A percentile compares a stretch with the other conserved stretches of the same genome.
These are phyloP conservation scores for Solidago caesia DNA, from an alignment of 129 eudicot species.

Conservation along the genomic window DNA sequence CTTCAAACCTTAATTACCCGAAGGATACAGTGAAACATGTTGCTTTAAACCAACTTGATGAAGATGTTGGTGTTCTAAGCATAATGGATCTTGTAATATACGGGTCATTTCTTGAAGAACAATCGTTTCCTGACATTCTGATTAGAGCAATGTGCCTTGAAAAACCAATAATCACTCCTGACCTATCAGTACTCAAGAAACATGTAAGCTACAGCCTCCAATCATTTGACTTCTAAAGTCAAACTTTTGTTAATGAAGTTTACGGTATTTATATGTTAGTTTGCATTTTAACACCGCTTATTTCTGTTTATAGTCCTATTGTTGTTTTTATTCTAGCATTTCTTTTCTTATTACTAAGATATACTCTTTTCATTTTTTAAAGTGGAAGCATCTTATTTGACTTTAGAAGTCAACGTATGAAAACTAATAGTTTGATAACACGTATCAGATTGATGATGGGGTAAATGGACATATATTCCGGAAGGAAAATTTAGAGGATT, in stretches of 20 bases:
- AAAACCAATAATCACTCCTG: constrained; percentile 84
- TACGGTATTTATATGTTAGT: neutral
- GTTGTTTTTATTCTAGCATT: neutral
- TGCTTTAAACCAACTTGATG: constrained; percentile 29
- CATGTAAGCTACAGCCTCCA: constrained; percentile 51
- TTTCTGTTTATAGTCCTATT: neutral
- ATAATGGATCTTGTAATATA: constrained; percentile 68
- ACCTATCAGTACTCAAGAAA: constrained; percentile 59
- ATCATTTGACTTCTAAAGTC: constrained; percentile 19
- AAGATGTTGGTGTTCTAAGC: constrained; percentile 41
- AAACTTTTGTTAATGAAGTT: neutral
- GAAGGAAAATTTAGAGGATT: constrained; percentile 57
- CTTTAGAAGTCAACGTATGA: constrained; percentile 12
- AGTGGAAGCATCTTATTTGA: constrained; percentile 6
- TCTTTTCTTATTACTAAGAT: neutral
- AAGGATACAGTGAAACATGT: constrained; percentile 57
- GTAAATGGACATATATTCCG: constrained; percentile 78
- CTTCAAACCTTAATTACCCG: constrained; percentile 60
- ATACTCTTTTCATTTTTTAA: neutral
- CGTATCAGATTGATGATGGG: constrained; percentile 73
- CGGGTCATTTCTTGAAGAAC: constrained; percentile 80
- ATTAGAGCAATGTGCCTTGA: constrained; percentile 76
- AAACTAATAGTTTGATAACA: constrained; percentile 35
- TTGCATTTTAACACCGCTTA: neutral
- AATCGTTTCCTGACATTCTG: constrained; percentile 66